These are phyloP conservation scores for Barnettozyma populi DNA, from an alignment of 805 yeast species.

Conservation along the genomic window DNA sequence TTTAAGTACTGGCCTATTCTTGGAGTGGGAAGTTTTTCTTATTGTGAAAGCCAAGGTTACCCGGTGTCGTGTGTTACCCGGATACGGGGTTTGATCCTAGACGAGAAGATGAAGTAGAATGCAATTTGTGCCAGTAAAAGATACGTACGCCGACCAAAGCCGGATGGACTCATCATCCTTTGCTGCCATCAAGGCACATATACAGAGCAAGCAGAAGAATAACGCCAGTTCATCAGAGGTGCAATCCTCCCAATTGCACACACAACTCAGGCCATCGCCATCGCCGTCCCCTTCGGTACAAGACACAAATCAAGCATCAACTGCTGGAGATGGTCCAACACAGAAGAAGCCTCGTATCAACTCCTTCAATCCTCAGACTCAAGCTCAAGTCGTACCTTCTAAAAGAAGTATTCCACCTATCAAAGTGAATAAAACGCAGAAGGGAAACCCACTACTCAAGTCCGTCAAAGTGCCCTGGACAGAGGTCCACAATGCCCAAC, in stretches of 20 bases:
- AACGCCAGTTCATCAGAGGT: background rate
- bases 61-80: background rate
- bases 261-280: conserved; percentile 1
- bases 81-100: background rate
- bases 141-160: background rate
- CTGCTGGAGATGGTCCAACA: background rate
- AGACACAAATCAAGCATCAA: background rate
- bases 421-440: conserved; percentile 59
- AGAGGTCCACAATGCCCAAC: conserved; percentile 38
- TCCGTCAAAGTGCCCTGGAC: conserved; percentile 52
- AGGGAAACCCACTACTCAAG: conserved; percentile 64
- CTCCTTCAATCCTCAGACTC: conserved; percentile 18
- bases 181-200: conserved; percentile 1
- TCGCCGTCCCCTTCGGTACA: too few species aligned
- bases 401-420: conserved; percentile 28
- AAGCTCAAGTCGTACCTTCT: conserved; percentile 5
- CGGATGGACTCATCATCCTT: background rate
- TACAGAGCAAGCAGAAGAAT: background rate
- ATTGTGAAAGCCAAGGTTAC: background rate
- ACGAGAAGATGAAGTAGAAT: background rate
- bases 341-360: conserved; percentile 17
- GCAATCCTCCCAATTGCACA: background rate
- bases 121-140: background rate
- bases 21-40: background rate
- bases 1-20: background rate